phyloP scores from a whole-genome alignment of 2,329 filamentous ascomycete species.

The Colletotrichum neosansevieriae region DNA sequence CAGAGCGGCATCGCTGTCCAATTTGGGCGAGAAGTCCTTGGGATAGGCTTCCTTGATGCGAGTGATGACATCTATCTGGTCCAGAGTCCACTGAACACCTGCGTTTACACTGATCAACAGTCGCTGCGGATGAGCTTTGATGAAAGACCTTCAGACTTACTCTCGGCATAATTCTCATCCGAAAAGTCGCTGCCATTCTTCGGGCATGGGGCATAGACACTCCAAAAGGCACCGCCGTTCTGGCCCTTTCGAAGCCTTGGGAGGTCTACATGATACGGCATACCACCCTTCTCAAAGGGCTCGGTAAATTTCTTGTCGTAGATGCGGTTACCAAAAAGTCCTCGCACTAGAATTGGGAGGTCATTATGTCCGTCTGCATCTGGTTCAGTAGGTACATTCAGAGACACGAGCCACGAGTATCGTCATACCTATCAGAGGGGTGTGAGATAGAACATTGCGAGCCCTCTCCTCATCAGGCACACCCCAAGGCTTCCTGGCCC shows the following conservation, averaged over 20 bases:
- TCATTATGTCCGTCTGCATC: constrained; percentile 88
- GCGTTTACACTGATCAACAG: constrained; percentile 15
- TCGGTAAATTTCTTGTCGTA: constrained; percentile 79
- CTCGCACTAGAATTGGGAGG: constrained; percentile 79
- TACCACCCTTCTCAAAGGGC: constrained; percentile 77
- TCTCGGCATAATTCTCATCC: constrained; percentile 75
- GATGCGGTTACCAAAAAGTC: constrained; percentile 79
- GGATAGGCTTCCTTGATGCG: constrained; percentile 75
- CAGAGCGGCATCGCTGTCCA: constrained; percentile 71
- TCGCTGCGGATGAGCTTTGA: too few relatives aligned
- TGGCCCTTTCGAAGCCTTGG: constrained; percentile 77
- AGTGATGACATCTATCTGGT: constrained; percentile 80
- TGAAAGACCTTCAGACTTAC: constrained; percentile 55
- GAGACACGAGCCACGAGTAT: background rate
- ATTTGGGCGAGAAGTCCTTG: constrained; percentile 74
- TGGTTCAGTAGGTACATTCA: background rate
- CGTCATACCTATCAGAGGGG: constrained; percentile 62
- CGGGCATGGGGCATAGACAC: constrained; percentile 84
- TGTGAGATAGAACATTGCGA: constrained; percentile 57
- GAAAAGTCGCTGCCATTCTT: constrained; percentile 78
- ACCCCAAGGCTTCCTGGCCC: constrained; percentile 41
- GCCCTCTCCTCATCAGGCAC: constrained; percentile 57
- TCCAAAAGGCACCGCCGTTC: constrained; percentile 93
- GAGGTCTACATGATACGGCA: constrained; percentile 81
- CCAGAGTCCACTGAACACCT: constrained; percentile 76